A percentile compares a stretch with the other conserved stretches of the same genome.
Evolutionary conservation across 148 eudicot genomes (phyloP).

Genomic region (Rhododendron molle): DNA sequence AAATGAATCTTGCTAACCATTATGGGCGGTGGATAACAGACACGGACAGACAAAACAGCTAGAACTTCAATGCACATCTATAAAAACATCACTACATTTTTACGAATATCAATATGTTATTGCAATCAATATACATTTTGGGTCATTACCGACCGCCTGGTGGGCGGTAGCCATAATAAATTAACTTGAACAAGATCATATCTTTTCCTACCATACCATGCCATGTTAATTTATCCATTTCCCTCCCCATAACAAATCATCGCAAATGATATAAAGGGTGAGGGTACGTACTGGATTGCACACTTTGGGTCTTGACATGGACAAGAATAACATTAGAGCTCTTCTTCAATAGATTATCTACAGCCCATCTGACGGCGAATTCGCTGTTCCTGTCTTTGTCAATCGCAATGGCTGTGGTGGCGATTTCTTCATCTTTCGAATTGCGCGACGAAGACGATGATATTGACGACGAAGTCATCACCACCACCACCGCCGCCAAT

Average conservation of each 20-base stretch:
- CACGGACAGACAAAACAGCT: too few relatives aligned
- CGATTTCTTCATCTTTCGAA: not conserved
- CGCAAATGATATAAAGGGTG: not conserved
- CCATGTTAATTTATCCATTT: not conserved
- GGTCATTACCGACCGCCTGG: too few relatives aligned
- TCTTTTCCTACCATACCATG: not conserved
- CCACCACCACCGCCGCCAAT: not conserved
- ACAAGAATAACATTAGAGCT: conserved; percentile 33
- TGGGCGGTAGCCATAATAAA: not conserved
- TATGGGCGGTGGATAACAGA: too few relatives aligned
- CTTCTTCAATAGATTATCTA: conserved; percentile 44
- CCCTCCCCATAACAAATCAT: not conserved
- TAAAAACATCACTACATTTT: too few relatives aligned
- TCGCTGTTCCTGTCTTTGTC: conserved; percentile 74
- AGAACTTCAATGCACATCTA: too few relatives aligned
- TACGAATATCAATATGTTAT: not conserved
- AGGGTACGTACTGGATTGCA: conserved; percentile 28
- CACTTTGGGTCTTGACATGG: conserved; percentile 45
- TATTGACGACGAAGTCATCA: not conserved
- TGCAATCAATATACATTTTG: not conserved
- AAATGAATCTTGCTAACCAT: too few relatives aligned
- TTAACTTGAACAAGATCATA: not conserved
- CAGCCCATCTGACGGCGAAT: conserved; percentile 65
- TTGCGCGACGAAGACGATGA: not conserved
- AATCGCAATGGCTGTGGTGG: conserved; percentile 42